A percentile compares a stretch with the other conserved stretches of the same genome.
These are phyloP conservation scores for Dothideomycetidae sp. DNA, from an alignment of 2,329 filamentous ascomycete genomes.

Conservation along the genomic window DNA sequence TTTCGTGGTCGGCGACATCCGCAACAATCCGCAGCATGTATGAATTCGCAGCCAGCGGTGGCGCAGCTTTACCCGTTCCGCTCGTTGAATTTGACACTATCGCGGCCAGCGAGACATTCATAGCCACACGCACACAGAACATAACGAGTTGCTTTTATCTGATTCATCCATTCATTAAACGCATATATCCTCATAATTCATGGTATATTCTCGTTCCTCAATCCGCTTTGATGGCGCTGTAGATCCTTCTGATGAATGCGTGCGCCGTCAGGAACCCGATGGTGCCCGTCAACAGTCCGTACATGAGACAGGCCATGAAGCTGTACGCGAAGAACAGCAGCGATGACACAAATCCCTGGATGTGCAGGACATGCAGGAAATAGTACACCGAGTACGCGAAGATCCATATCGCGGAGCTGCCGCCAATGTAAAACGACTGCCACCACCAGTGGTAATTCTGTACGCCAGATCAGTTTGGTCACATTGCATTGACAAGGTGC, in stretches of 20 bases:
- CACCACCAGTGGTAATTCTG: slow-evolving; percentile 85
- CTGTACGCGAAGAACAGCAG: slow-evolving; percentile 78
- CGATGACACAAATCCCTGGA: slow-evolving; percentile 63
- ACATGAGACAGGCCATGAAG: slow-evolving; percentile 66
- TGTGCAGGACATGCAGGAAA: slow-evolving; percentile 65
- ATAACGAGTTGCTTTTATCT: no score
- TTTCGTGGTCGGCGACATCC: no score
- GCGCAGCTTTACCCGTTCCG: no score
- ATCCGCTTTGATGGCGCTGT: slow-evolving; percentile 35
- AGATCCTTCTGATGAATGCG: slow-evolving; percentile 70
- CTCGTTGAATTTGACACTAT: no score
- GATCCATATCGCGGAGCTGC: slow-evolving; percentile 64
- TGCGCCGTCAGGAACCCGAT: slow-evolving; percentile 76
- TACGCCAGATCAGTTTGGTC: slow-evolving; percentile 10
- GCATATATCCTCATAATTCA: neutral
- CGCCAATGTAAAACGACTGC: slow-evolving; percentile 71
- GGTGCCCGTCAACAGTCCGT: slow-evolving; percentile 67
- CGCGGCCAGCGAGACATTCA: no score
- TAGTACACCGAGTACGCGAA: slow-evolving; percentile 76
- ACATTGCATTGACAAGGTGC: neutral
- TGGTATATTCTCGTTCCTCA: no score
- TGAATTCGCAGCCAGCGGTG: no score
- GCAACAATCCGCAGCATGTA: no score
- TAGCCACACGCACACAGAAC: no score
- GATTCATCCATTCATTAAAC: slow-evolving; percentile 5